Evolutionary conservation across 1,139 yeast genomes (phyloP).

Genomic region (Zygoascus sp.): DNA sequence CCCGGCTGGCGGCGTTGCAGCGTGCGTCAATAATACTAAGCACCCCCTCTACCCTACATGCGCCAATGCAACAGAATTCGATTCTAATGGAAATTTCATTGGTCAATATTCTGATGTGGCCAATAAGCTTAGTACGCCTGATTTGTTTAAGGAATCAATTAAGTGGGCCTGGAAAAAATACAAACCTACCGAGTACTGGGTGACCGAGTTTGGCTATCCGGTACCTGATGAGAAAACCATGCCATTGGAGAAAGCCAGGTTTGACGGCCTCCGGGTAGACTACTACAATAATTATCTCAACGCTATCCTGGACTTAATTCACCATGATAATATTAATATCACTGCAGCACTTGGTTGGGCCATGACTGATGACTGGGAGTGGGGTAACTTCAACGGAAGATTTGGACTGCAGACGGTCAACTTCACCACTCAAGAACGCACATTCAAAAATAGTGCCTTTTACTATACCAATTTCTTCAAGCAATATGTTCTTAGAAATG

Average conservation of each 20-base stretch:
- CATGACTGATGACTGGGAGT: conserved; percentile 37
- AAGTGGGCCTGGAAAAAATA: conserved; percentile 13
- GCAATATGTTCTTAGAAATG: too few species aligned
- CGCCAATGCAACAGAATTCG: conserved; percentile 4
- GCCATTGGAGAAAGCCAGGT: conserved; percentile 29
- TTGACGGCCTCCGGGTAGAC: conserved; percentile 33
- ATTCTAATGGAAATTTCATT: background rate
- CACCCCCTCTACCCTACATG: conserved; percentile 21
- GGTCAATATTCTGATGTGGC: background rate
- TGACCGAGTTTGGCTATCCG: conserved; percentile 37
- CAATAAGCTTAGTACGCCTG: background rate
- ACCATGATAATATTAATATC: conserved; percentile 31
- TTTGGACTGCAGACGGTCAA: background rate
- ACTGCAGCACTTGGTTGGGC: conserved; percentile 37
- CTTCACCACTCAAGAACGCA: background rate
- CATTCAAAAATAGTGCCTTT: background rate
- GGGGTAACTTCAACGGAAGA: conserved; percentile 22
- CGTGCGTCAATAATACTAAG: conserved; percentile 15
- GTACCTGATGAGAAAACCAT: conserved; percentile 32
- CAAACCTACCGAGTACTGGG: conserved; percentile 17
- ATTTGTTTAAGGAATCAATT: background rate
- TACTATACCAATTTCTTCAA: background rate
- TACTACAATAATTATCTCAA: conserved; percentile 34
- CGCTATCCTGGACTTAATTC: conserved; percentile 29
- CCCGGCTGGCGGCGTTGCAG: conserved; percentile 25